Percentiles rank a stretch among this genome's conserved stretches.
Conservation (phyloP, 306 rosid genomes). For the Quercus ilex region DNA sequence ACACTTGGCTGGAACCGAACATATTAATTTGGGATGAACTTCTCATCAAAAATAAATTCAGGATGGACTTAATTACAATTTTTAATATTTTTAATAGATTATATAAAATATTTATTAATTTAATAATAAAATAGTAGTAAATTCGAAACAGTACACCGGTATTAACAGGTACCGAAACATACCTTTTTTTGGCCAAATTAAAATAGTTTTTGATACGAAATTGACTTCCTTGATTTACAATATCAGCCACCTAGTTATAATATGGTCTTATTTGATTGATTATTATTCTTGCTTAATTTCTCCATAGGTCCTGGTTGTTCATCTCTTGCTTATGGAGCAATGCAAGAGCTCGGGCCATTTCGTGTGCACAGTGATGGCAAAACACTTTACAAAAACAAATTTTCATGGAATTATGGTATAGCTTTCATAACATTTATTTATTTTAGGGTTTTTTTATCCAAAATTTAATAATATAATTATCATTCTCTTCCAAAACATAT, state of each 20-base stretch:
- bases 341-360: slow-evolving; percentile 96
- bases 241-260: too few species aligned
- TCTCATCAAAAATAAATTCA: too few species aligned
- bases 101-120: too few species aligned
- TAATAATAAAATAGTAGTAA: too few species aligned
- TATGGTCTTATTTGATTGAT: neutral
- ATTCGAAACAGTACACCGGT: too few species aligned
- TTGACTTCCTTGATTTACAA: slow-evolving; percentile 29
- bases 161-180: too few species aligned
- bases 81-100: too few species aligned
- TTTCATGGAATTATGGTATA: slow-evolving; percentile 77
- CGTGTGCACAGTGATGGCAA: slow-evolving; percentile 84
- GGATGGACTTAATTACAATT: too few species aligned
- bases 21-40: too few species aligned
- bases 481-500: neutral
- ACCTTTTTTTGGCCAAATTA: fast-evolving
- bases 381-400: slow-evolving; percentile 61
- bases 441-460: too few species aligned
- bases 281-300: neutral
- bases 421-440: neutral
- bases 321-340: slow-evolving; percentile 89
- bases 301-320: slow-evolving; percentile 92
- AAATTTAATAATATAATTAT: neutral
- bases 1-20: too few species aligned
- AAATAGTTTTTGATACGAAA: too few species aligned